A percentile compares a stretch with the other conserved stretches of the same genome.
phyloP scores from a whole-genome alignment of 331 rosid genomes.

The Cydonia oblonga region DNA sequence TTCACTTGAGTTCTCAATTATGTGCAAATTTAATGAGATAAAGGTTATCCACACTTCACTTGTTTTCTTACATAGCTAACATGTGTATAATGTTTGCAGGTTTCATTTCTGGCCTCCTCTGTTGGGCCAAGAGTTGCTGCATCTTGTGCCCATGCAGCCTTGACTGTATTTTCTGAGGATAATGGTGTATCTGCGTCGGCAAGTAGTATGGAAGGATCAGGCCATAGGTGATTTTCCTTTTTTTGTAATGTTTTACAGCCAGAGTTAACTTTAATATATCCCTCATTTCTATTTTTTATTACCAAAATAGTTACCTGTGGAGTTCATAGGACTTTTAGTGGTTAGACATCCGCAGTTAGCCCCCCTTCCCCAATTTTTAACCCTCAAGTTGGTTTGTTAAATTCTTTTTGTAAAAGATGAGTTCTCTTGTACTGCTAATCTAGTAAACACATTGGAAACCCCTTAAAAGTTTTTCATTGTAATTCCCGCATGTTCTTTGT shows the following conservation, averaged over 20 bases:
- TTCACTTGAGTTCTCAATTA: background rate
- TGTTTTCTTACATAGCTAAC: constrained; percentile 22
- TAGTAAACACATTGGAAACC: constrained; percentile 2
- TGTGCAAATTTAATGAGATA: background rate
- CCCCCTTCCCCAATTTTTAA: background rate
- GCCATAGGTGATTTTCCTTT: constrained; percentile 43
- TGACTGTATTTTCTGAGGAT: constrained; percentile 63
- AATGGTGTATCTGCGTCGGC: constrained; percentile 39
- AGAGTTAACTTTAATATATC: too few relatives aligned
- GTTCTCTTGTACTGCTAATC: background rate
- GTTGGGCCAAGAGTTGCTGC: constrained; percentile 99
- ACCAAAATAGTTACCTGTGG: background rate
- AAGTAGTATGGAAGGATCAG: constrained; percentile 44
- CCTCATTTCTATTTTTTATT: background rate
- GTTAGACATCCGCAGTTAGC: background rate
- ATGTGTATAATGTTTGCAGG: constrained; percentile 41
- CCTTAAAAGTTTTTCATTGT: background rate
- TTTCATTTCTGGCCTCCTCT: constrained; percentile 93
- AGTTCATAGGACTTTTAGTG: background rate
- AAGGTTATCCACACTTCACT: background rate
- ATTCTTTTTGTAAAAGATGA: background rate
- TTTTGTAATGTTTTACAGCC: constrained; percentile 4
- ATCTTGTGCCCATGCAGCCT: constrained; percentile 91
- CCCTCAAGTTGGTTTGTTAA: background rate
- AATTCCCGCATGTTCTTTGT: constrained; percentile 2